Conservation (phyloP, 2,329 filamentous ascomycete species). For the Stemphylium lycopersici region DNA sequence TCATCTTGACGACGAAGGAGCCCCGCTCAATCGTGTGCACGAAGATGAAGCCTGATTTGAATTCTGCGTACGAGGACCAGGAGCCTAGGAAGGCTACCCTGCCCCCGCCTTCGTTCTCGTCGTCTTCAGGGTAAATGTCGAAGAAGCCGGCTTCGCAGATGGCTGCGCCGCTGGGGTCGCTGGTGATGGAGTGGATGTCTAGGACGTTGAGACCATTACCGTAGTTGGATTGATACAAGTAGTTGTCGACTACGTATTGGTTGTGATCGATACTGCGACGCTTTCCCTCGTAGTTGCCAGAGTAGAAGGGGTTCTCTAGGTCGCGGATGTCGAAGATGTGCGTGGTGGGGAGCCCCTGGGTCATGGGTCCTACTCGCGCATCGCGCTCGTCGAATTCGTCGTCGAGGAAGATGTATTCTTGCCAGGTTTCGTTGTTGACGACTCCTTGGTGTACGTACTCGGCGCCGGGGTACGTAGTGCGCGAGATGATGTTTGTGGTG, state of each 20-base stretch:
- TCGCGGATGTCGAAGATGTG: conserved; percentile 44
- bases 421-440: conserved; percentile 32
- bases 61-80: conserved; percentile 48
- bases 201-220: conserved; percentile 47
- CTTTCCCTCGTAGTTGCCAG: conserved; percentile 47
- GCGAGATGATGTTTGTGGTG: conserved; percentile 55
- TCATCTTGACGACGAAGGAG: conserved; percentile 41
- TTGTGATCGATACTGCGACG: conserved; percentile 51
- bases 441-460: conserved; percentile 62
- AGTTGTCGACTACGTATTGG: conserved; percentile 50
- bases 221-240: conserved; percentile 50
- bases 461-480: conserved; percentile 59
- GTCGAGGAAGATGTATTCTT: conserved; percentile 39
- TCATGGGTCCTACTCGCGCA: conserved; percentile 35
- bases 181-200: conserved; percentile 46
- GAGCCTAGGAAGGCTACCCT: conserved; percentile 48
- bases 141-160: conserved; percentile 51
- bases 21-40: conserved; percentile 47
- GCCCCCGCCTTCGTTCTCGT: conserved; percentile 43
- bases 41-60: conserved; percentile 43
- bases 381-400: conserved; percentile 43
- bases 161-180: conserved; percentile 42
- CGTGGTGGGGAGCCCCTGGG: conserved; percentile 36
- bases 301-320: conserved; percentile 42
- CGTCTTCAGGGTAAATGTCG: conserved; percentile 51